Evolutionary conservation across 208 protist species (phyloP), one percentile per base, ranked within the genome.

Genomic region (Sergeia podlipaevii): DNA sequence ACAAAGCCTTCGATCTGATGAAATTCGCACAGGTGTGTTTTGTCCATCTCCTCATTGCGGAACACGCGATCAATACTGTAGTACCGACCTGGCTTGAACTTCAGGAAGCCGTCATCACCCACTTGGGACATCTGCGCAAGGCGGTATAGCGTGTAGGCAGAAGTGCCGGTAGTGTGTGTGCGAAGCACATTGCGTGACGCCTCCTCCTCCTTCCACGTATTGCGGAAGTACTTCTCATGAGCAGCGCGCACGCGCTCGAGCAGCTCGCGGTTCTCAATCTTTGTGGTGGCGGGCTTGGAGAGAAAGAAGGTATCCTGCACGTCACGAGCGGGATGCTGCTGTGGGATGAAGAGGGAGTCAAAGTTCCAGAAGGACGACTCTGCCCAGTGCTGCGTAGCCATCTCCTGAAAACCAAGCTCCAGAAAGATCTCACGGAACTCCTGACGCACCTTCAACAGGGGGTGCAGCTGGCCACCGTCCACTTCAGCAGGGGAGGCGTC

Each of bases 281-380:
- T 23, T 24, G 64, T 62, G 13, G 50, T 61, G 33, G 60, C 77
- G 18, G 93, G 93, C 74, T 97, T 89, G 10, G 86, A 85, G 2
- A 99, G 64, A 78, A 99, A 99, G 85, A 99, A 99, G 4, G 99
- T 99, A 77, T 99, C 99, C 52, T 99, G 99, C 32, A 89, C 67
- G 64, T 99, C 99, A 46, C 99, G 85, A 5, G 98, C 98, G 10
- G 99, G 99, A 81, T 99, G 99, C 71, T 99, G 91, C 85, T 99
- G 99, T 26, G 98, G 97, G 78, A 99, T 98, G 71, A 99, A 99
- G 38, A 99, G 93, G 5, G 98, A 79, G 79, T 99, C 99, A 72
- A 99, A 99, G 90, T 99, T 99, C 98, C 99, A 99, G 85, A 99
- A 99, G 20, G 96, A 99, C 38, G 77, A 95, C 79, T 99, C 98